These are phyloP conservation scores for Kwoniella pini DNA, from an alignment of 768 basidiomycete species.

Conservation along the genomic window DNA sequence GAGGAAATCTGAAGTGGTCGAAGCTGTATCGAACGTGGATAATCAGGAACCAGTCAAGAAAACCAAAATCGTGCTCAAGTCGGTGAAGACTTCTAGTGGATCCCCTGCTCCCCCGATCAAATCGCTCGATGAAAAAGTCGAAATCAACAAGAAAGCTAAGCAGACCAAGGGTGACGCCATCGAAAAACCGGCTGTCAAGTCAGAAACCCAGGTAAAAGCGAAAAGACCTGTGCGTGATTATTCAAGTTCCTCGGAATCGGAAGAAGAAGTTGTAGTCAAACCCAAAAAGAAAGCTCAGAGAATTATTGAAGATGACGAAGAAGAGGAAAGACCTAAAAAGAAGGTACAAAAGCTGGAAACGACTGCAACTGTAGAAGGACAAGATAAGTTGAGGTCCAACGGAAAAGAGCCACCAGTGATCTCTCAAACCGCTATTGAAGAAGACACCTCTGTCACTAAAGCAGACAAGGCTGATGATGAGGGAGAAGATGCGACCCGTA, in stretches of 20 bases:
- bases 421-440: too few species aligned
- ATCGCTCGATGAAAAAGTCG: too few species aligned
- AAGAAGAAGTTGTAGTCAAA: not conserved
- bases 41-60: not conserved
- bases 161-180: too few species aligned
- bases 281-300: constrained; percentile 4
- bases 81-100: not conserved
- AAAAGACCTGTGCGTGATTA: not conserved
- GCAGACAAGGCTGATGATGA: not conserved
- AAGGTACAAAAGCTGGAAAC: not conserved
- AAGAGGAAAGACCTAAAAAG: constrained; percentile 7
- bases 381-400: too few species aligned
- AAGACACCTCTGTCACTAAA: too few species aligned
- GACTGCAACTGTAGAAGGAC: too few species aligned
- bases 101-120: not conserved
- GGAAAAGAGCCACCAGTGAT: too few species aligned
- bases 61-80: not conserved
- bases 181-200: not conserved
- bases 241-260: not conserved
- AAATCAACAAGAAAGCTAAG: not conserved
- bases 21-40: not conserved
- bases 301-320: not conserved
- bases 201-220: not conserved
- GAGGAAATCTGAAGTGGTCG: constrained; percentile 8
- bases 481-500: not conserved